Evolutionary conservation across 75 land plant species (phyloP).

Genomic region (Chamaecyparis obtusa): DNA sequence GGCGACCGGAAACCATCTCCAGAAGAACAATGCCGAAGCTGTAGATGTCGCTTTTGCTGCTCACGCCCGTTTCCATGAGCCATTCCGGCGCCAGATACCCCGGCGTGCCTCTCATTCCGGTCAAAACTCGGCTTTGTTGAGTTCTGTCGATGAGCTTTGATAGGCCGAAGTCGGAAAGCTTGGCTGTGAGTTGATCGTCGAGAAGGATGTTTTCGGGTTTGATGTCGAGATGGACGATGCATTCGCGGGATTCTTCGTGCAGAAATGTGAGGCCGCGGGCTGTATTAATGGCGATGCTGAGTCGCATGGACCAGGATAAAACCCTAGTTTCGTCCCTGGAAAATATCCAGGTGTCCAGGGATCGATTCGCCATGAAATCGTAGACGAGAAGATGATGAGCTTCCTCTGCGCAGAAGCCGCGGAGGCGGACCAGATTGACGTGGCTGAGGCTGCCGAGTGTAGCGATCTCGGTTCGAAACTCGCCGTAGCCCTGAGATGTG

Average conservation of each 20-base stretch:
- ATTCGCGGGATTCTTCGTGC: constrained; percentile 67
- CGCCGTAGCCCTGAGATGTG: constrained; percentile 22
- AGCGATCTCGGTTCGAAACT: constrained; percentile 25
- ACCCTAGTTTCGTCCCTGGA: neutral
- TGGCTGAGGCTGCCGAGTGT: constrained; percentile 31
- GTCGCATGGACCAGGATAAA: constrained; percentile 53
- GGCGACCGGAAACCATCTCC: constrained; percentile 19
- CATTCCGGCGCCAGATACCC: constrained; percentile 35
- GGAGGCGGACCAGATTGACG: constrained; percentile 27
- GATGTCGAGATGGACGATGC: constrained; percentile 81
- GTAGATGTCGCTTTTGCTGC: constrained; percentile 19
- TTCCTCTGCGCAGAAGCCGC: constrained; percentile 35
- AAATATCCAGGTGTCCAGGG: constrained; percentile 9
- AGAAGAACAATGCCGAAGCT: constrained; percentile 25
- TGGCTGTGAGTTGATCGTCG: constrained; percentile 49
- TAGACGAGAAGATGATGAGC: constrained; percentile 27
- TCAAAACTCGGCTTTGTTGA: constrained; percentile 11
- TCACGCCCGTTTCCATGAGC: constrained; percentile 16
- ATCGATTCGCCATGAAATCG: constrained; percentile 19
- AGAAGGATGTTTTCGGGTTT: constrained; percentile 90
- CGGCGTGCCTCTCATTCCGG: constrained; percentile 23
- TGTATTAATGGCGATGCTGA: constrained; percentile 49
- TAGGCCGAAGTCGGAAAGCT: constrained; percentile 81
- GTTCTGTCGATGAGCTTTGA: constrained; percentile 56
- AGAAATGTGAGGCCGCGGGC: constrained; percentile 59